Evolutionary conservation across 1,284 basidiomycete species (phyloP), one percentile per base, ranked within the genome.

Genomic region (Flammula alnicola): DNA sequence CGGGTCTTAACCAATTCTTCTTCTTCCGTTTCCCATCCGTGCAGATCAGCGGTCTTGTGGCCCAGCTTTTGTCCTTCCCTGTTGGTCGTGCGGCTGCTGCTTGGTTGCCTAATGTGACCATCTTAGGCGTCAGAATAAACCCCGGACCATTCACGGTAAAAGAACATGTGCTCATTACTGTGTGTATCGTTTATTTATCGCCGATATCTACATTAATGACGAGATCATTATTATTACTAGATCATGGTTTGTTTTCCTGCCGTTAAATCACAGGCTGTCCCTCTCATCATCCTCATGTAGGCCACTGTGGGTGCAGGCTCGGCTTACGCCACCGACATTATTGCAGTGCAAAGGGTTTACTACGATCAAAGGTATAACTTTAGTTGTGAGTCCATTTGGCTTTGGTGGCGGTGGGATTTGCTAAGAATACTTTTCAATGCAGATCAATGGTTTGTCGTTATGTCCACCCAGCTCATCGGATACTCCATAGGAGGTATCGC

Each of bases 381-480:
- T 43, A 58, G 58, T 47, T 65, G 63, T 65, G 41, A 44, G 59
- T 46, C 12, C 16, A 31, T n/a, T 14, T 7, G n/a, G 17, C 19
- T 12, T 7, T 16, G 20, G 4, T 32, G 16, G 2, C n/a, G 8
- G 12, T 5, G 19, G n/a, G 14, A 3, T 14, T 31, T 7, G 17
- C 10, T 8, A 32, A 12, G 19, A n/a, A 37, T 5, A 31, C 27
- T 9, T 57, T 31, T 14, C 29, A 62, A 49, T 53, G 59, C 56
- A 68, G 70, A 77, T 54, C 70, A 77, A 61, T 80, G 77, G 80
- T 71, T 82, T 62, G 65, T 82, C 22, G 78, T 81, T 17, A 81
- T 83, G 75, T 79, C 78, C 14, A 85, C 83, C 3, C 84, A 88
- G 61, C 74, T 86, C 44, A 82, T 88, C 57, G 86, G 83, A 1